These are phyloP conservation scores for Globisporangium emineosum DNA, from an alignment of 352 stramenopile genomes.

Conservation along the genomic window DNA sequence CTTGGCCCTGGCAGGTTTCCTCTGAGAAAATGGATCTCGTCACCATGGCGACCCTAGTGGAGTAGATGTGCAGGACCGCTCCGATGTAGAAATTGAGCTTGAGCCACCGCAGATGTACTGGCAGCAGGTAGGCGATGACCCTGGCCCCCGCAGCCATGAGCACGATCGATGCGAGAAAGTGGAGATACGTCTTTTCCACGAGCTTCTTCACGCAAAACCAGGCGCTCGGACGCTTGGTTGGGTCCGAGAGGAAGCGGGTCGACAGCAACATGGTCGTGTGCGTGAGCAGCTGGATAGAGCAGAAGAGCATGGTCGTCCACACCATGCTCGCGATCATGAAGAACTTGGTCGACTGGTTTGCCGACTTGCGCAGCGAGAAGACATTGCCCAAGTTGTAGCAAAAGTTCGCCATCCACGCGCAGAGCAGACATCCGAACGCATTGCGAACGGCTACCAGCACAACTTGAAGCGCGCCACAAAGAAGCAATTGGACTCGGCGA, in stretches of 20 bases:
- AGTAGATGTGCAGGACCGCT: not conserved
- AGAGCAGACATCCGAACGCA: slow-evolving; percentile 13
- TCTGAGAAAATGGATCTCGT: slow-evolving; percentile 5
- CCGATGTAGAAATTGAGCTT: slow-evolving; percentile 7
- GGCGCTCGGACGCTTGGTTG: slow-evolving; percentile 11
- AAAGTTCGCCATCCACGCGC: slow-evolving; percentile 22
- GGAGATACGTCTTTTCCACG: slow-evolving; percentile 17
- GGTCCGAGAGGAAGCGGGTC: slow-evolving; percentile 12
- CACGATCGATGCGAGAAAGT: slow-evolving; percentile 25
- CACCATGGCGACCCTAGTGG: not conserved
- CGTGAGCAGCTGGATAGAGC: not conserved
- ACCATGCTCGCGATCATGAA: slow-evolving; percentile 23
- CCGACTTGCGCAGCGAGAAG: slow-evolving; percentile 20
- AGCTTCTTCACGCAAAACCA: slow-evolving; percentile 14
- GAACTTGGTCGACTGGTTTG: not conserved
- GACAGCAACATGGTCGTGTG: slow-evolving; percentile 10
- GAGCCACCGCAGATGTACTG: not conserved
- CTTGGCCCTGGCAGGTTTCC: slow-evolving; percentile 4
- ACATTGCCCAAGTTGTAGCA: slow-evolving; percentile 30
- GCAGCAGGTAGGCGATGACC: slow-evolving; percentile 1
- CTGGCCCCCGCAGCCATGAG: slow-evolving; percentile 30
- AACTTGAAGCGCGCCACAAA: not conserved
- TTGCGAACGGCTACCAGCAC: slow-evolving; percentile 22
- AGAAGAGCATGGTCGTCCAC: slow-evolving; percentile 23
- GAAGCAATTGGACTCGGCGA: not conserved